Evolutionary conservation across 805 yeast species (phyloP).

Genomic region (Grigorovia transvaalensis): DNA sequence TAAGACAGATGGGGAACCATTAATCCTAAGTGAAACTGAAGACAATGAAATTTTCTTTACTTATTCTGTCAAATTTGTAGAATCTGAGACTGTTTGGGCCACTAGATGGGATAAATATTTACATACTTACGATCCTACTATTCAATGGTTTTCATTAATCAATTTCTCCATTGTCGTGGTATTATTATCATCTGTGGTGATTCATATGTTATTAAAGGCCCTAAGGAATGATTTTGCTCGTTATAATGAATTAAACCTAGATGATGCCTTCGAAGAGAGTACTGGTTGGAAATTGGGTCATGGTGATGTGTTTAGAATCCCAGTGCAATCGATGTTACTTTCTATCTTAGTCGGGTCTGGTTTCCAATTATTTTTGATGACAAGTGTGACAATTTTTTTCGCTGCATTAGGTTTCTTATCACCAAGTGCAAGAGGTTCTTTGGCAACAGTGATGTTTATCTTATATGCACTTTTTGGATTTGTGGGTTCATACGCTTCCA

Average conservation of each 20-base stretch:
- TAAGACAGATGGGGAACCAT: slow-evolving; percentile 29
- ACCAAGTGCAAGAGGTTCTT: slow-evolving; percentile 90
- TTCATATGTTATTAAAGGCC: slow-evolving; percentile 68
- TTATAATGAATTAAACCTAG: slow-evolving; percentile 82
- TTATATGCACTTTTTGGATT: slow-evolving; percentile 72
- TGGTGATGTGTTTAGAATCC: slow-evolving; percentile 90
- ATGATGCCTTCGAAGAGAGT: slow-evolving; percentile 81
- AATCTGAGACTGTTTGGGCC: slow-evolving; percentile 80
- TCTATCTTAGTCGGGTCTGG: slow-evolving; percentile 87
- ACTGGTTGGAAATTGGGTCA: slow-evolving; percentile 95
- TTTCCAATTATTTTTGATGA: slow-evolving; percentile 69
- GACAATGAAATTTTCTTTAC: slow-evolving; percentile 61
- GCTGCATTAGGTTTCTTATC: slow-evolving; percentile 85
- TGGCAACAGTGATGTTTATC: slow-evolving; percentile 81
- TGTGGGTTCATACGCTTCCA: slow-evolving; percentile 80
- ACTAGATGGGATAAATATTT: slow-evolving; percentile 97
- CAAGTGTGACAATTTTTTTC: slow-evolving; percentile 58
- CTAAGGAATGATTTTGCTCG: slow-evolving; percentile 75
- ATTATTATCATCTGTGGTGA: slow-evolving; percentile 64
- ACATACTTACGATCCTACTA: slow-evolving; percentile 82
- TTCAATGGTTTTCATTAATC: slow-evolving; percentile 90
- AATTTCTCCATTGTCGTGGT: slow-evolving; percentile 78
- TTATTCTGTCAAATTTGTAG: slow-evolving; percentile 69
- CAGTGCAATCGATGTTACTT: slow-evolving; percentile 55
- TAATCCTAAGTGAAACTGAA: slow-evolving; percentile 39